Base-by-base conservation (phyloP, 768 basidiomycete species). In the Boletus subparvulus region DNA sequence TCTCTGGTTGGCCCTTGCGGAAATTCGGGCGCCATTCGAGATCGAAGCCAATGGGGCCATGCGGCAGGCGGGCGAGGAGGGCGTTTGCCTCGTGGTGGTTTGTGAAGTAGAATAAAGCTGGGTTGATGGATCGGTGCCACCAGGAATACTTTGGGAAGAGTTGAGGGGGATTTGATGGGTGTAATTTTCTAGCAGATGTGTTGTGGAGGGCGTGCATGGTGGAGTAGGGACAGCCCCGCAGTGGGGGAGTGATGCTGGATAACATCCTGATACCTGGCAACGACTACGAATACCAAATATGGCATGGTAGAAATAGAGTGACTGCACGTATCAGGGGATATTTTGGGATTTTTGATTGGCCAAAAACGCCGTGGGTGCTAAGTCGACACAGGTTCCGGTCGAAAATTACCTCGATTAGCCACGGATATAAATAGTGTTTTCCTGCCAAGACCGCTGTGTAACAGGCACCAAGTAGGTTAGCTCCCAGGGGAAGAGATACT, bases 11-110 rank as follows among this genome's bases (percentile, higher is more conserved):
- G 19, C 85, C 83, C 65, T 82, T 84, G 45, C 61, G 59, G 62
- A 72, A 84, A 19, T 65, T 82, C 0, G 91, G 91, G 57, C 79
- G 83, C 90, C 91, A 92, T 71, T 93, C 91, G 37, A 90, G 75
- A 65, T 93, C 91, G 60, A 92, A 84, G 28, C 91, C 91, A 48
- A 81, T 41, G 14, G 66, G 67, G 4, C 71, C 73, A 26, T 41
- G 54, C 8, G 64, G 62, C n/a, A 73, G 47, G 7, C 19, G 4
- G 37, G 61, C 52, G 30, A 73, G 64, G 14, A 42, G 46, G 16
- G 24, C 24, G 21, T 73, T 55, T 41, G 73, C 73, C 4, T 52
- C 51, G 33, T 43, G 24, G 55, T 82, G 73, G 26, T 76, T 64
- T 17, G 73, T 74, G 30, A 61, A 43, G 55, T 77, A 74, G 26